Base-by-base conservation (phyloP, 2,329 filamentous ascomycete species). In the Colletotrichum camelliae region DNA sequence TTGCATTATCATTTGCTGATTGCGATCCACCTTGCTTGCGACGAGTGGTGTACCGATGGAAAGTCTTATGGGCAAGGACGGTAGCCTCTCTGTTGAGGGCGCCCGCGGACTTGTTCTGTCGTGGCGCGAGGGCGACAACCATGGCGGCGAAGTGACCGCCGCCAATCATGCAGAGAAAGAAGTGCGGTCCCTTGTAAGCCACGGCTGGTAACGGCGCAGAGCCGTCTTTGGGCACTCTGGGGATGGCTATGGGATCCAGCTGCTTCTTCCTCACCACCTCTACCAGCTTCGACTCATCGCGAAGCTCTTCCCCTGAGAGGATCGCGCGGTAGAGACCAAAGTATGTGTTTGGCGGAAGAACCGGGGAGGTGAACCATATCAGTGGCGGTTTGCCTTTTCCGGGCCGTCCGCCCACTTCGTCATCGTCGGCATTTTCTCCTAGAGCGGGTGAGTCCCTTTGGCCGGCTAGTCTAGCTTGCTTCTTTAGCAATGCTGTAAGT, bases 81-180 rank as follows among this genome's bases (percentile, higher is more conserved):
- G 94, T 94, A 7, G 96, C 95, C 81, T 98, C 94, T 69, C 95
- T 91, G 78, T 97, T 96, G 82, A 98, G 91, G 2, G 94, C 89
- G 0, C 94, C 94, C 18, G 89, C 88, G 68, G 92, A 91, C 82
- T 95, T 96, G 48, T 92, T 91, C 69, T 94, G 88, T 77, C 96
- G 94, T 0, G 97, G 96, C 1, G 95, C 92, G 5, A 98, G 89
- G 0, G 96, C 96, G 13, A 99, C 94, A 13, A 98, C 89, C 96
- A 98, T 98, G 67, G 95, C 97, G 1, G 97, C 97, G 82, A 99
- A 99, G 83, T 99, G 97, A 0, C 97, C 97, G 75, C 97, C 97
- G 29, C 97, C 97, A 67, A 99, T 98, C 97, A 99, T 99, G 85
- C 96, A 98, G 64, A 99, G 90, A 82, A 99, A 98, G 66, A 98